phyloP scores from a whole-genome alignment of 345 rosid genomes.

The Hypericum androsaemum region DNA sequence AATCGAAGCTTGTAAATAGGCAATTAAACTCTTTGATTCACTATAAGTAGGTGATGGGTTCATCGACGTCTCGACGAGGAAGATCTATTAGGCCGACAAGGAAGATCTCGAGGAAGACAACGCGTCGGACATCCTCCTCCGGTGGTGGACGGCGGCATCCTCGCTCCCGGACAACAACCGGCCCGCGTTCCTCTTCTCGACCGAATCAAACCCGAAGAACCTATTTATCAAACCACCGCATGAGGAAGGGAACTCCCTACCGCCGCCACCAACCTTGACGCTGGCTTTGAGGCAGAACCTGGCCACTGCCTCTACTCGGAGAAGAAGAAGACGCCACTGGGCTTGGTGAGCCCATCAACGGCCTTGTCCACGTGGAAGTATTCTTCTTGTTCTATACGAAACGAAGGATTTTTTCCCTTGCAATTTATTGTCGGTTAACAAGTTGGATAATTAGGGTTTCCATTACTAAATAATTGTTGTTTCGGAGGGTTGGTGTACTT shows the following conservation, averaged over 20 bases:
- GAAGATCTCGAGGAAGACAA: too few species aligned
- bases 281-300: constrained; percentile 34
- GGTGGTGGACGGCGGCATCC: too few species aligned
- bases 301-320: constrained; percentile 25
- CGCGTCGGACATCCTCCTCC: constrained; percentile 29
- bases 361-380: constrained; percentile 52
- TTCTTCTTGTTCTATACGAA: constrained; percentile 12
- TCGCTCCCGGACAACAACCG: constrained; percentile 21
- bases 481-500: too few species aligned
- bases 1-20: too few species aligned
- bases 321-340: constrained; percentile 47
- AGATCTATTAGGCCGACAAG: too few species aligned
- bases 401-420: too few species aligned
- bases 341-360: constrained; percentile 39
- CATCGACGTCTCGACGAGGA: too few species aligned
- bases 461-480: too few species aligned
- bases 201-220: constrained; percentile 25
- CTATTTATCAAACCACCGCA: constrained; percentile 37
- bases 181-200: constrained; percentile 16
- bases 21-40: too few species aligned
- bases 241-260: constrained; percentile 23
- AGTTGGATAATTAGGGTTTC: too few species aligned
- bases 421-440: too few species aligned
- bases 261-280: constrained; percentile 42
- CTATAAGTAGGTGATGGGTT: too few species aligned